Evolutionary conservation across 1,284 basidiomycete species (phyloP), one percentile per base, ranked within the genome.

Genomic region (Cutaneotrichosporon daszewskae): DNA sequence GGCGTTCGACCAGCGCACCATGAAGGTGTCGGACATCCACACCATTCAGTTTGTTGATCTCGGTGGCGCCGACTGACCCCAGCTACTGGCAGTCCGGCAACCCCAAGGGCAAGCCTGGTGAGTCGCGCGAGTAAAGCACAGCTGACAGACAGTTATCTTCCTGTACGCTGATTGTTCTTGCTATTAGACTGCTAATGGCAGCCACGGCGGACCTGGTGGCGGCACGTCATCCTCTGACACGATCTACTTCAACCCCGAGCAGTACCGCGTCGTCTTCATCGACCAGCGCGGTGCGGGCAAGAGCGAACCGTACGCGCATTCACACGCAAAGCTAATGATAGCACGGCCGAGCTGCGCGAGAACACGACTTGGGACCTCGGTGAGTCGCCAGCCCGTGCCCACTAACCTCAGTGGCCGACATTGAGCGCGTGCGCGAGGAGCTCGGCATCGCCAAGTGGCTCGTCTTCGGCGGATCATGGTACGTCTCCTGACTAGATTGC

Each of bases 291-390:
- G 88, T 13, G 72, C 85, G 12, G 90, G 91, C 18, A 84, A 86
- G 61, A 86, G 83, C 16, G 85, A 77, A 0, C 89, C 89, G 78
- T 86, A 62, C n/a, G n/a, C n/a, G n/a, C n/a, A 29, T 47, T 40
- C 1, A n/a, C 10, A 5, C 18, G 5, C n/a, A n/a, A n/a, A 26
- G 32, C 43, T 45, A 22, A 46, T 24, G 10, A 9, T 46, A 86
- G 84, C 61, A 77, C 72, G 32, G 87, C 88, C 9, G 84, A 75
- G 29, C 70, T 86, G 1, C 82, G 85, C 54, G 83, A 90, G 49
- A 96, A 96, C 69, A 95, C 88, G 3, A 95, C 91, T 0, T 94
- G 88, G 89, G 84, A 92, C 64, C 79, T 96, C 6, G 39, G 39
- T 41, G 39, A 20, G 39, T 34, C 11, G 14, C 29, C 9, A 32